phyloP scores from a whole-genome alignment of 495 filamentous ascomycete genomes.

The Penicillium egyptiacum region DNA sequence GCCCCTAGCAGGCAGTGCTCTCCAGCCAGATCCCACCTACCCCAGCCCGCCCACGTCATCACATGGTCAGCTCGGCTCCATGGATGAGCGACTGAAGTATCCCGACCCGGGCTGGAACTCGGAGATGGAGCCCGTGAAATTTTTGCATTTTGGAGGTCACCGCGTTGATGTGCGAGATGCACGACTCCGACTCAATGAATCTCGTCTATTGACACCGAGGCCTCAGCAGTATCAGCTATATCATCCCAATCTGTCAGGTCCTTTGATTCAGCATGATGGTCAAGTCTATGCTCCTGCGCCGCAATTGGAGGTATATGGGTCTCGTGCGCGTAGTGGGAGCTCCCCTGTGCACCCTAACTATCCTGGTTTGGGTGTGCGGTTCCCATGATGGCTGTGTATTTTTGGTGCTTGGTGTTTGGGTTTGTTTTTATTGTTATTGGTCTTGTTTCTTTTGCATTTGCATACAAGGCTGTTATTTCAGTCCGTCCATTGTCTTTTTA shows the following conservation, averaged over 20 bases:
- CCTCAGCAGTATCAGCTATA: conserved; percentile 29
- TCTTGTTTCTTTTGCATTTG: not conserved
- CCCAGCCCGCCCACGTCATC: conserved; percentile 7
- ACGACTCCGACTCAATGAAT: conserved; percentile 26
- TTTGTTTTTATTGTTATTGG: not conserved
- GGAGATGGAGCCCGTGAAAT: conserved; percentile 17
- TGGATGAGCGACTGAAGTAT: conserved; percentile 24
- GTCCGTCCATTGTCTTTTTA: not conserved
- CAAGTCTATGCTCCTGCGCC: conserved; percentile 23
- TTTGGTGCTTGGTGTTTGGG: not conserved
- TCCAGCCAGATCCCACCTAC: conserved; percentile 29
- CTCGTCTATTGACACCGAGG: conserved; percentile 18
- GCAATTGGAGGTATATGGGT: conserved; percentile 19
- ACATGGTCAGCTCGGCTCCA: conserved; percentile 17
- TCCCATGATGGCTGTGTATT: conserved; percentile 1
- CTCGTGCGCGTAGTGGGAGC: conserved; percentile 53
- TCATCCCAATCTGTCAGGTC: conserved; percentile 37
- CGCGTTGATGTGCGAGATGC: conserved; percentile 38
- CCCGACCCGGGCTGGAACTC: conserved; percentile 23
- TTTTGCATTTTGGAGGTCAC: conserved; percentile 30
- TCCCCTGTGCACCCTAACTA: conserved; percentile 44
- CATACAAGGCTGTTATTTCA: not conserved
- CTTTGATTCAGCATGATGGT: conserved; percentile 30
- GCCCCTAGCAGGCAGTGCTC: conserved; percentile 12
- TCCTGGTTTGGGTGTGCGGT: conserved; percentile 28